Evolutionary conservation across 768 basidiomycete species (phyloP).

Genomic region (Kwoniella pini): DNA sequence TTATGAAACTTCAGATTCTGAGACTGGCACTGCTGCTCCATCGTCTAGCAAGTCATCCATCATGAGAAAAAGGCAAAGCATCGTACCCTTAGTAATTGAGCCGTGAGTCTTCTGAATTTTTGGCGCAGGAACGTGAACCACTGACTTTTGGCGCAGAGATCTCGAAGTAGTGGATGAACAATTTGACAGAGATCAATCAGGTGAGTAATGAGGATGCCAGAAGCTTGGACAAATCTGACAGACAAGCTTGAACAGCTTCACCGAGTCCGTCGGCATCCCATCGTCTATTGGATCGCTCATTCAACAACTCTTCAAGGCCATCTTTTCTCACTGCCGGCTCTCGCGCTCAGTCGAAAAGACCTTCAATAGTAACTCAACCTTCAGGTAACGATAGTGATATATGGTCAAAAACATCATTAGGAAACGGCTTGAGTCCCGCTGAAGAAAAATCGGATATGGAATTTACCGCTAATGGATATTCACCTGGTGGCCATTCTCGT

Average conservation of each 20-base stretch:
- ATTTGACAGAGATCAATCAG: slow-evolving; percentile 12
- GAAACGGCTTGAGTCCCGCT: slow-evolving; percentile 3
- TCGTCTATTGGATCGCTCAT: slow-evolving; percentile 13
- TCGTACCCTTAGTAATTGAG: slow-evolving; percentile 40
- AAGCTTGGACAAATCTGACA: neutral
- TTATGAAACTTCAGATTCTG: slow-evolving; percentile 47
- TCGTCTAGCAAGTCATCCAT: slow-evolving; percentile 17
- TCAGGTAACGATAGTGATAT: slow-evolving; percentile 36
- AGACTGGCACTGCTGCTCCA: slow-evolving; percentile 36
- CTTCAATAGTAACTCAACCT: slow-evolving; percentile 34
- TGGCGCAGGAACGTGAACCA: slow-evolving; percentile 3
- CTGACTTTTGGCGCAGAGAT: slow-evolving; percentile 16
- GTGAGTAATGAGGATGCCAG: slow-evolving; percentile 6
- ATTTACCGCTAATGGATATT: neutral
- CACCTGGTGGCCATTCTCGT: neutral
- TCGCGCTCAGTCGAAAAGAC: slow-evolving; percentile 25
- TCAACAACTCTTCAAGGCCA: slow-evolving; percentile 14
- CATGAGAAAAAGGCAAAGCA: slow-evolving; percentile 27
- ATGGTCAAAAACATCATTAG: slow-evolving; percentile 8
- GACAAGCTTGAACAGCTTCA: slow-evolving; percentile 16
- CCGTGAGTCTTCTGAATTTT: slow-evolving; percentile 25
- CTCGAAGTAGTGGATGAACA: slow-evolving; percentile 40
- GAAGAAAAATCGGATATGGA: slow-evolving; percentile 16
- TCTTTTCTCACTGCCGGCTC: slow-evolving; percentile 28
- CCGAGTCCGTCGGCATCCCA: slow-evolving; percentile 24